phyloP scores from a whole-genome alignment of 176 grass and related monocot genomes.

The Dactylis glomerata region DNA sequence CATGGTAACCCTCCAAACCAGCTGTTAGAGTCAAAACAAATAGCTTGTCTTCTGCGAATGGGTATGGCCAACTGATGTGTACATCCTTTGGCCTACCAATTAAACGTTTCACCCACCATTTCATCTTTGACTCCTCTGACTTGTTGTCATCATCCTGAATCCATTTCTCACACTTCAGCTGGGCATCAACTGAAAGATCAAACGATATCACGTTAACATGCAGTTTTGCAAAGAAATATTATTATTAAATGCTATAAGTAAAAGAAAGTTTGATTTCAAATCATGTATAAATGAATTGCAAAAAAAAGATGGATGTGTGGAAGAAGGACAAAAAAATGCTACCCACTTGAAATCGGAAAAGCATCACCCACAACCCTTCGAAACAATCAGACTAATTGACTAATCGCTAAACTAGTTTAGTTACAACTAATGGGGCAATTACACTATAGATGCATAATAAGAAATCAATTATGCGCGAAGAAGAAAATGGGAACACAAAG shows the following conservation, averaged over 20 bases:
- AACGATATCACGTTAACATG: not conserved
- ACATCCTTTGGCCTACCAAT: slow-evolving; percentile 71
- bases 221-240: slow-evolving; percentile 13
- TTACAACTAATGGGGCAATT: not conserved
- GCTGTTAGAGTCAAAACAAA: slow-evolving; percentile 94
- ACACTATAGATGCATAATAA: not conserved
- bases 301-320: not conserved
- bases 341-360: not conserved
- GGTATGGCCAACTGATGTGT: slow-evolving; percentile 88
- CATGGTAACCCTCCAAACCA: slow-evolving; percentile 95
- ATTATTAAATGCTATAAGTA: slow-evolving; percentile 19
- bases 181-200: slow-evolving; percentile 77
- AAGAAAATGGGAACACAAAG: not conserved
- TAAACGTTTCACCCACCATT: slow-evolving; percentile 89
- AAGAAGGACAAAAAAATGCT: not conserved
- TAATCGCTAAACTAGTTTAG: not conserved
- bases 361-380: not conserved
- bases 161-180: slow-evolving; percentile 93
- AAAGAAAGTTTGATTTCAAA: slow-evolving; percentile 6
- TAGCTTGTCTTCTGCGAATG: slow-evolving; percentile 73
- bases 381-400: not conserved
- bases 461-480: not conserved
- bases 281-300: not conserved
- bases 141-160: slow-evolving; percentile 57
- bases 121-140: slow-evolving; percentile 57